Evolutionary conservation across 805 yeast species (phyloP), one percentile per base, ranked within the genome.

Genomic region (Yamadazyma sp.): DNA sequence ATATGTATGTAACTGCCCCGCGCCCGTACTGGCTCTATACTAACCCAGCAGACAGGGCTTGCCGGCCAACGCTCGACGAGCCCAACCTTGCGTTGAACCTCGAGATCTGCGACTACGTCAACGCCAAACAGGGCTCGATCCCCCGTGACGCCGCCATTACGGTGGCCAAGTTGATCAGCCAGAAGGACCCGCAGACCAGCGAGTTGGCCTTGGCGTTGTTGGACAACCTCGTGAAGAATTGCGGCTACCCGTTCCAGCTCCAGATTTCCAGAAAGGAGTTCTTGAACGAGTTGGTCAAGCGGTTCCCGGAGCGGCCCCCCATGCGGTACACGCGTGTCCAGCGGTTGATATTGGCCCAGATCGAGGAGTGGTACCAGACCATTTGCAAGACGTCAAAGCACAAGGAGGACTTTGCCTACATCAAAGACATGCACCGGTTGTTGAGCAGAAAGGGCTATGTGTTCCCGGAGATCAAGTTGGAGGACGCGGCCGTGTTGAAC

Each of bases 341-440:
- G 59, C 72, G 88, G 56, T 71, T 89, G 50, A 80, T 91, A 46
- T 71, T 93, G 54, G 90, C 93, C 42, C 87, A 90, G 40, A 84
- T 93, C 53, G 96, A 91, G 62, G 98, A 93, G 61, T 93, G 99
- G 99, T 81, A 86, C 58, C 95, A 87, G 59, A 91, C 98, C 1
- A 80, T 93, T 38, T 91, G 97, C 62, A 80, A 82, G 53, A 88
- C 93, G 37, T 80, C 95, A 18, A 75, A 87, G 54, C 86, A 93
- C 62, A 87, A 86, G 57, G 95, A 89, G 29, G 99, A 93, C 59
- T 70, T 93, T 52, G 93, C 90, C 3, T 87, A 84, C 59, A 85
- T 93, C 49, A 78, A 93, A 49, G 99, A 93, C 57, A 93, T 93
- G 99, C 96, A 90, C 68, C 75, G 97, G 39, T 71, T 93, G 38